Evolutionary conservation across 257 asterid species (phyloP), one percentile per base, ranked within the genome.

Genomic region (Catharanthus roseus): DNA sequence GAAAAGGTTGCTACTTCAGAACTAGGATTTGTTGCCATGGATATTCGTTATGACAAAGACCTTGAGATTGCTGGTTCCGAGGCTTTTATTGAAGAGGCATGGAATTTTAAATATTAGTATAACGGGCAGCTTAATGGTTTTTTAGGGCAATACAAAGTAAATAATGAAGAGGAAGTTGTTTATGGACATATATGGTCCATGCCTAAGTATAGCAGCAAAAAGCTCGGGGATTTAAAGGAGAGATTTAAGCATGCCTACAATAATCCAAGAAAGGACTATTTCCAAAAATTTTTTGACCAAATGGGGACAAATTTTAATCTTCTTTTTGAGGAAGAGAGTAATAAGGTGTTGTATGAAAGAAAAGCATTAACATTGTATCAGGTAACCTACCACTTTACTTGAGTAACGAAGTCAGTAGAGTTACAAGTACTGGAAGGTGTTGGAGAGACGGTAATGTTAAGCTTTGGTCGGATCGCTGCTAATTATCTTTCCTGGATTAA

Each of bases 401-500:
- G 93, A 95, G 82, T 89, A 54, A 72, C 72, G 49, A 88, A 74
- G 71, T 77, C 86, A 1, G 80, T 72, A 75, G 90, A 81, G 69
- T 74, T 84, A 28, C 85, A 67, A 1, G 26, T 39, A 50, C 68
- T 83, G 1, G 88, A 82, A n/a, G 89, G 78, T 34, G 71, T 41
- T 56, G 84, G 81, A 55, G 77, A 73, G 53, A 41, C 82, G 0
- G 92, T 89, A 21, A 83, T 87, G 95, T 66, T 95, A 34, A 95
- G 99, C 79, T 95, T 95, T 76, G 83, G 96, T 13, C 89, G 99
- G 99, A 91, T 91, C 69, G 96, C 97, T n/a, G 90, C 90, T 62
- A 96, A 95, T 82, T 89, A 89, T 69, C 86, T 91, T 51, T 90
- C 96, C 44, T 84, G 91, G 76, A 89, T 89, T 58, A 91, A 95